Evolutionary conservation across 2,329 filamentous ascomycete species (phyloP).

Genomic region (Aspergillus texensis): DNA sequence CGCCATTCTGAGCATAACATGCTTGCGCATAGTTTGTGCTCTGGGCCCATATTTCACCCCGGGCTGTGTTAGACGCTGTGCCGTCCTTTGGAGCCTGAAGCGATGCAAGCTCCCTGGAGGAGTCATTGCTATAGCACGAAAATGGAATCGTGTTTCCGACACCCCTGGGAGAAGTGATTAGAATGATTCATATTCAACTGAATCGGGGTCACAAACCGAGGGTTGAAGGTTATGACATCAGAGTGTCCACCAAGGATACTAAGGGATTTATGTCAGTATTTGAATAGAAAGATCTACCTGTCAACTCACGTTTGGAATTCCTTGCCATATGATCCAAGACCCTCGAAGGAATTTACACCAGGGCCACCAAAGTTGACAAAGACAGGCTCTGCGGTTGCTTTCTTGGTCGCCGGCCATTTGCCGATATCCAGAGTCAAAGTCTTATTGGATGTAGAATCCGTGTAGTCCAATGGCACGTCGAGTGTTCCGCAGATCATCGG

Average conservation of each 20-base stretch:
- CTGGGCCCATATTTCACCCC: constrained; percentile 11
- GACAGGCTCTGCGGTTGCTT: constrained; percentile 8
- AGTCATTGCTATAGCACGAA: constrained; percentile 5
- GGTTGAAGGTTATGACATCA: constrained; percentile 14
- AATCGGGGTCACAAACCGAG: neutral
- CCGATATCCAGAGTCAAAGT: constrained; percentile 10
- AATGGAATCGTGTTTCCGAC: constrained; percentile 13
- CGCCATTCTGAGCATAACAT: constrained; percentile 3
- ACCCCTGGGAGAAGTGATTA: neutral
- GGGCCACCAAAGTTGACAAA: constrained; percentile 14
- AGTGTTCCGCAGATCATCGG: constrained; percentile 11
- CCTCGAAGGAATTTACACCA: neutral
- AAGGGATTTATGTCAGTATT: neutral
- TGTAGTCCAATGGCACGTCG: constrained; percentile 17
- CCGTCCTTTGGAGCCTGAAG: neutral
- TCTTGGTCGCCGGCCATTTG: constrained; percentile 13
- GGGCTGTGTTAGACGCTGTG: neutral
- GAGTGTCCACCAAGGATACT: constrained; percentile 15
- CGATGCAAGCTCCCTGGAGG: neutral
- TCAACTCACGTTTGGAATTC: neutral
- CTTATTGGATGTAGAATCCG: constrained; percentile 4
- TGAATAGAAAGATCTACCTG: neutral
- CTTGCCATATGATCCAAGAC: neutral
- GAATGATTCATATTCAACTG: neutral
- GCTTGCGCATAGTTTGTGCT: constrained; percentile 8